Evolutionary conservation across 2,329 filamentous ascomycete species (phyloP).

Genomic region (Orbilia oligospora): DNA sequence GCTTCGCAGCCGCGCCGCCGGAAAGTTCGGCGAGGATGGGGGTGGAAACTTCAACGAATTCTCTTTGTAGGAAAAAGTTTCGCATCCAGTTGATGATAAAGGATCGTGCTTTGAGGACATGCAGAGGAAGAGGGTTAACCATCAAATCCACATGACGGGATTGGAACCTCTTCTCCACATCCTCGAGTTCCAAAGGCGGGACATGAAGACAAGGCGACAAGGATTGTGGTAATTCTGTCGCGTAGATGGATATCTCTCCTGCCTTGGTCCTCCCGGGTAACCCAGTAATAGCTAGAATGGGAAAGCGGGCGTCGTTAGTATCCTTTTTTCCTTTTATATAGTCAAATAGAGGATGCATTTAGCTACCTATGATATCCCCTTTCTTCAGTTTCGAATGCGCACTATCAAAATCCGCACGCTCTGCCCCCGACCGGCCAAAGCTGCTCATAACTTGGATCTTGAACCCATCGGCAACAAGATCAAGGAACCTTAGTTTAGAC

Average conservation of each 20-base stretch:
- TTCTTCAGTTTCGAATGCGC: conserved; percentile 66
- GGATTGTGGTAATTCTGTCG: conserved; percentile 77
- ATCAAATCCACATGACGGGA: conserved; percentile 90
- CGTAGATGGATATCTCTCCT: conserved; percentile 83
- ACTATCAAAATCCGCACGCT: conserved; percentile 8
- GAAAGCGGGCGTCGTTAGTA: conserved; percentile 9
- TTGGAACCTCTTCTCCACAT: conserved; percentile 80
- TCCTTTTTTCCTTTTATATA: conserved; percentile 39
- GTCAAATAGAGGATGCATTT: conserved; percentile 66
- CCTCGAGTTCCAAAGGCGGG: conserved; percentile 78
- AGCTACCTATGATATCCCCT: conserved; percentile 84
- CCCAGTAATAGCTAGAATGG: conserved; percentile 76
- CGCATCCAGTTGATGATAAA: conserved; percentile 81
- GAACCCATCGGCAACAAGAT: conserved; percentile 80
- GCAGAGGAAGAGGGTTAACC: conserved; percentile 77
- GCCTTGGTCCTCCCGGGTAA: conserved; percentile 77
- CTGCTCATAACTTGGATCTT: conserved; percentile 84
- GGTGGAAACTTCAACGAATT: conserved; percentile 90
- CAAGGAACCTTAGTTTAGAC: conserved; percentile 85
- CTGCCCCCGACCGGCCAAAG: conserved; percentile 70
- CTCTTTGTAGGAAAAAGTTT: conserved; percentile 78
- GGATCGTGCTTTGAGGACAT: conserved; percentile 81
- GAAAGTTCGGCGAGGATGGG: conserved; percentile 86
- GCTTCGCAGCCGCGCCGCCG: conserved; percentile 87
- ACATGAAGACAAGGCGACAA: conserved; percentile 84